Percentiles rank a stretch among this genome's conserved stretches.
phyloP scores from a whole-genome alignment of 768 basidiomycete genomes.

The Leccinum longicurvipes region DNA sequence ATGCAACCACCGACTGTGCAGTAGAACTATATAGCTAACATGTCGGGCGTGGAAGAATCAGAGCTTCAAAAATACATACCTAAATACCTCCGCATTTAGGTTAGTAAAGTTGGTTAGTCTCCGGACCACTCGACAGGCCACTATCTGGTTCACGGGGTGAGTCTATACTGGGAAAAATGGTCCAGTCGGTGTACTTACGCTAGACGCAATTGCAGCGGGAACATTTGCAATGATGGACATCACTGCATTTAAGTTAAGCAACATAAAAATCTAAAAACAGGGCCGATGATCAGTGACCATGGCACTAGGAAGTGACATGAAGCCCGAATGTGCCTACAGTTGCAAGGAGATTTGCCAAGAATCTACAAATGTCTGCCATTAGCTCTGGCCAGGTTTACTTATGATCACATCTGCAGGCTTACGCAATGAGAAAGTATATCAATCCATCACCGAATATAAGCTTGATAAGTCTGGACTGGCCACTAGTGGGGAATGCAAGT shows the following conservation, averaged over 20 bases:
- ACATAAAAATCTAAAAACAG: constrained; percentile 49
- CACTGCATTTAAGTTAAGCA: constrained; percentile 64
- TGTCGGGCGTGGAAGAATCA: constrained; percentile 25
- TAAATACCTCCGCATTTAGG: constrained; percentile 46
- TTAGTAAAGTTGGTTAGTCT: constrained; percentile 57
- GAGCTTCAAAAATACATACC: constrained; percentile 37
- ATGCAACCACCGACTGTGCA: constrained; percentile 56
- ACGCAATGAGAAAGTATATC: constrained; percentile 72
- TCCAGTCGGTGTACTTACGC: constrained; percentile 37
- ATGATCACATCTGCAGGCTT: constrained; percentile 27
- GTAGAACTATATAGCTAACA: constrained; percentile 31
- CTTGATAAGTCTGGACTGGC: constrained; percentile 54
- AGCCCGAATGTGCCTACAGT: constrained; percentile 30
- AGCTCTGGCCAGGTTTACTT: not conserved
- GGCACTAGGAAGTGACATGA: not conserved
- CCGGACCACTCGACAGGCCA: constrained; percentile 60
- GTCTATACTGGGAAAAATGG: not conserved
- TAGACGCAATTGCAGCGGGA: constrained; percentile 66
- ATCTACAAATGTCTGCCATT: constrained; percentile 39
- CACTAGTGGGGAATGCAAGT: constrained; percentile 44
- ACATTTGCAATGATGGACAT: constrained; percentile 75
- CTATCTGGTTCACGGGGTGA: constrained; percentile 47
- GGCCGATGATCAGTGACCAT: not conserved
- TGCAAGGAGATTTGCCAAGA: constrained; percentile 62
- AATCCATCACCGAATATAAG: constrained; percentile 72